Percentiles rank a stretch among this genome's conserved stretches.
Conservation (phyloP, 768 basidiomycete genomes). For the Podaxis sp. region DNA sequence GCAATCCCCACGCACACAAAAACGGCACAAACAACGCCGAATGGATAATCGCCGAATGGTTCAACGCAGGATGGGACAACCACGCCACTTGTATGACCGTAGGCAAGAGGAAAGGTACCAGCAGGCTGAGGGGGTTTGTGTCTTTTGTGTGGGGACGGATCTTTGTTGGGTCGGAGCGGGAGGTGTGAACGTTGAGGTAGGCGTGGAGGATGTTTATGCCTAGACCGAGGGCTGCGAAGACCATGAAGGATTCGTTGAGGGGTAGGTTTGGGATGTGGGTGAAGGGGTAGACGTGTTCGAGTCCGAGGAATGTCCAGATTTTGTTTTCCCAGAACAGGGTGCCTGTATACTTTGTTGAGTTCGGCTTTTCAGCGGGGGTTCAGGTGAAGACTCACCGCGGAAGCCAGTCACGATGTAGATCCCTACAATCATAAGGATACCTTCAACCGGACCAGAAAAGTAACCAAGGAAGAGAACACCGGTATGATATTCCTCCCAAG, state of each 20-base stretch:
- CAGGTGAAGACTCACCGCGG: too few species aligned
- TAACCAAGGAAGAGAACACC: constrained; percentile 86
- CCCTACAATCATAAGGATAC: constrained; percentile 79
- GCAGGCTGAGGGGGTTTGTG: constrained; percentile 52
- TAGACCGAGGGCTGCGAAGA: constrained; percentile 67
- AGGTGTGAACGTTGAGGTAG: constrained; percentile 78
- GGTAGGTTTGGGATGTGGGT: constrained; percentile 61
- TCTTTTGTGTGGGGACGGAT: constrained; percentile 13
- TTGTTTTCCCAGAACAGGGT: constrained; percentile 79
- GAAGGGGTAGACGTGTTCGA: constrained; percentile 51
- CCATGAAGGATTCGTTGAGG: constrained; percentile 87
- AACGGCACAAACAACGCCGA: constrained; percentile 84
- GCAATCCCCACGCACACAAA: constrained; percentile 89
- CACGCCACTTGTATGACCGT: constrained; percentile 74
- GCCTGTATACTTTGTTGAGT: constrained; percentile 41
- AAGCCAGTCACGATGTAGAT: constrained; percentile 81
- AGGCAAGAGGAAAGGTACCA: constrained; percentile 78
- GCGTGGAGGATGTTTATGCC: constrained; percentile 79
- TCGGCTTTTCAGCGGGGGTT: not conserved
- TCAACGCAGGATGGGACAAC: constrained; percentile 67
- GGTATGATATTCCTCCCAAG: constrained; percentile 88
- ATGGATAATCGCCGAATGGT: constrained; percentile 67
- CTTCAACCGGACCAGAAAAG: constrained; percentile 96
- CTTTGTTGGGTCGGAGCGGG: constrained; percentile 23
- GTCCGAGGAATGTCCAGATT: constrained; percentile 54